phyloP scores from a whole-genome alignment of 208 protist species.

The Giardia duodenalis region DNA sequence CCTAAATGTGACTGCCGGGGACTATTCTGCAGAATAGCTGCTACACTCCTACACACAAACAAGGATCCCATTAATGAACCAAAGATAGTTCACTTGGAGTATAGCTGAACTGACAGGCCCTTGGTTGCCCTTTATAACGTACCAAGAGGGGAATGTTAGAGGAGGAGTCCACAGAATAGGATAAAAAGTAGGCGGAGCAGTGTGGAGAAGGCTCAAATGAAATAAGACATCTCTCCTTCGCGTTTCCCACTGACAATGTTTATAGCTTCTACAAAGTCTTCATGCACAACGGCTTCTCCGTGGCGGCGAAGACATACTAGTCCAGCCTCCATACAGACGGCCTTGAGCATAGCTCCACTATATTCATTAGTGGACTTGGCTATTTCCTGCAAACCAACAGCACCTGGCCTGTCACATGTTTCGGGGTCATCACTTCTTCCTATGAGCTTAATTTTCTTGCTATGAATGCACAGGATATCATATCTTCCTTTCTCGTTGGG shows the following conservation, averaged over 20 bases:
- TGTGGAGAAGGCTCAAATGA: conserved; percentile 34
- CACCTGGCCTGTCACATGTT: background rate
- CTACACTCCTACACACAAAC: too few species aligned
- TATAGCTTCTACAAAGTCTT: conserved; percentile 97
- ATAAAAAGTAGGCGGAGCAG: too few species aligned
- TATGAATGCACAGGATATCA: conserved; percentile 96
- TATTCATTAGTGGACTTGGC: conserved; percentile 89
- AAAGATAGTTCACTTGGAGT: too few species aligned
- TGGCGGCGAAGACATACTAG: conserved; percentile 90
- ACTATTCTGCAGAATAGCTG: background rate
- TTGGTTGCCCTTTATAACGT: too few species aligned
- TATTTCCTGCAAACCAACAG: conserved; percentile 92
- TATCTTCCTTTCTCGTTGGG: conserved; percentile 90
- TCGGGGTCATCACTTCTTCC: conserved; percentile 55
- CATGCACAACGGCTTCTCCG: conserved; percentile 59
- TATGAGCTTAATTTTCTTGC: conserved; percentile 85
- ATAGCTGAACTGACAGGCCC: too few species aligned
- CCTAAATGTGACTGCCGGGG: background rate
- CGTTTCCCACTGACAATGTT: conserved; percentile 92
- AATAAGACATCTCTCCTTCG: conserved; percentile 95
- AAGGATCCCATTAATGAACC: too few species aligned
- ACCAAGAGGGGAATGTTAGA: too few species aligned
- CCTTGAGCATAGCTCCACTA: conserved; percentile 98
- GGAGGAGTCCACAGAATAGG: too few species aligned
- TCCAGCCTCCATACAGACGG: conserved; percentile 97